Base-by-base conservation (phyloP, 2,329 filamentous ascomycete species). In the Fusarium equiseti region DNA sequence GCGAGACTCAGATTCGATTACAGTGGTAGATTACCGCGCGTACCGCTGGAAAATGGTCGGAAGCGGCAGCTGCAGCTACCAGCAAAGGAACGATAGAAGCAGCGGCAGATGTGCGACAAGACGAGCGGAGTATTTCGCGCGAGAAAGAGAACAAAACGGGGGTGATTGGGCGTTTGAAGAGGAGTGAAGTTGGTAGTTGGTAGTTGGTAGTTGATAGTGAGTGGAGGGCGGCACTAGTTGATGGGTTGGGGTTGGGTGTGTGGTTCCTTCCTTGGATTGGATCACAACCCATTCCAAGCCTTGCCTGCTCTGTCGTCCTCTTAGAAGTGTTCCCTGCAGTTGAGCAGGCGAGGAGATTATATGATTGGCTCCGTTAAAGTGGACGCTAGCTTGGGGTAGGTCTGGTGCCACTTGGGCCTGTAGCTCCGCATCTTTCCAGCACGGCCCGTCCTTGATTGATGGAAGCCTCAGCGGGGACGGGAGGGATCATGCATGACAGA, bases 341-440 rank as follows among this genome's bases (percentile, higher is more conserved):
- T 63, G 65, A 67, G 71, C 27, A 58, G 22, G 16, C 32, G 22
- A 66, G 61, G 61, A 69, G 71, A 73, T 70, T 75, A 78, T 75
- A 76, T 78, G 76, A 80, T 80, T 80, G 78, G 79, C 68, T 69
- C 67, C 29, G 11, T 64, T 42, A 44, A 63, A 66, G 59, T 46
- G 61, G 71, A 65, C 69, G 59, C 51, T 40, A 53, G 29, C 53
- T 56, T 55, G 58, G 62, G 52, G 52, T 56, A 69, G 53, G 68
- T 70, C 67, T 64, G 51, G 58, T 68, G 69, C 72, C 53, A 64
- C 64, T 45, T 58, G 68, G 32, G 18, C 18, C 49, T 40, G 32
- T 63, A 60, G 67, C 65, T 66, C 65, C 72, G 66, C 66, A 60
- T 71, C 51, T 66, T 63, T 51, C 38, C 57, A 52, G 46, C 61